A percentile compares a stretch with the other conserved stretches of the same genome.
These are phyloP conservation scores for Hirsutella minnesotensis DNA, from an alignment of 2,329 filamentous ascomycete genomes.

Conservation along the genomic window DNA sequence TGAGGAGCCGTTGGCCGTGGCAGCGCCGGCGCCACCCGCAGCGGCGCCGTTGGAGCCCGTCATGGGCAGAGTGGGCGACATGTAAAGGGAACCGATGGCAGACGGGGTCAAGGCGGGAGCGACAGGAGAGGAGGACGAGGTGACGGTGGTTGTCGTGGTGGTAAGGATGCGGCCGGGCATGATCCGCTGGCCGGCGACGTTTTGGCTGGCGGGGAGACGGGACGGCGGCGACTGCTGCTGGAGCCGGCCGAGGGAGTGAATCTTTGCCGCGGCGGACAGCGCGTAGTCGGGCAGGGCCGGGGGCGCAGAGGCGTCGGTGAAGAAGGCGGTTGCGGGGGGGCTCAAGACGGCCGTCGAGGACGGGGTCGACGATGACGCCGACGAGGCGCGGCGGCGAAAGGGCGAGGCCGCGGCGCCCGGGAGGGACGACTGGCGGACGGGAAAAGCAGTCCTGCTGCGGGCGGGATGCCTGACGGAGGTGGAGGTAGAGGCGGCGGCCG, in stretches of 20 bases:
- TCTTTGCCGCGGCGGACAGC: slow-evolving; percentile 35
- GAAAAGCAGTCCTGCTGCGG: no score
- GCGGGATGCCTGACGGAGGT: no score
- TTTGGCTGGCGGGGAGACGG: not conserved
- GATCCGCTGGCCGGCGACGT: not conserved
- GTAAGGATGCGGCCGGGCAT: slow-evolving; percentile 6
- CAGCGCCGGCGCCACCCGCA: not conserved
- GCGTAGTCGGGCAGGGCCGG: slow-evolving; percentile 44
- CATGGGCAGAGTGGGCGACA: slow-evolving; percentile 11
- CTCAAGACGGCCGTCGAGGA: slow-evolving; percentile 23
- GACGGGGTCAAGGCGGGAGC: no score
- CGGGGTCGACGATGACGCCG: slow-evolving; percentile 14
- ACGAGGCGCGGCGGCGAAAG: slow-evolving; percentile 21
- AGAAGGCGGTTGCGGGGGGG: slow-evolving; percentile 21
- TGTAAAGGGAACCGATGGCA: no score
- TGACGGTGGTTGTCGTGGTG: slow-evolving; percentile 2
- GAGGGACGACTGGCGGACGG: slow-evolving; percentile 27
- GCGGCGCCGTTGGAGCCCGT: slow-evolving; percentile 1
- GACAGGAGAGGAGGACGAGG: not conserved
- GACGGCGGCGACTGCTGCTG: no score
- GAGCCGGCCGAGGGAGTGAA: slow-evolving; percentile 8
- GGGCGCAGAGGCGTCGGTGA: slow-evolving; percentile 34
- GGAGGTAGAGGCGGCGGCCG: slow-evolving; percentile 30
- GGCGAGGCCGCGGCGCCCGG: slow-evolving; percentile 25
- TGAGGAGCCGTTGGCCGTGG: not conserved